Evolutionary conservation across 139 green algal genomes (phyloP).

Genomic region (Pseudopediastrum boryanum): DNA sequence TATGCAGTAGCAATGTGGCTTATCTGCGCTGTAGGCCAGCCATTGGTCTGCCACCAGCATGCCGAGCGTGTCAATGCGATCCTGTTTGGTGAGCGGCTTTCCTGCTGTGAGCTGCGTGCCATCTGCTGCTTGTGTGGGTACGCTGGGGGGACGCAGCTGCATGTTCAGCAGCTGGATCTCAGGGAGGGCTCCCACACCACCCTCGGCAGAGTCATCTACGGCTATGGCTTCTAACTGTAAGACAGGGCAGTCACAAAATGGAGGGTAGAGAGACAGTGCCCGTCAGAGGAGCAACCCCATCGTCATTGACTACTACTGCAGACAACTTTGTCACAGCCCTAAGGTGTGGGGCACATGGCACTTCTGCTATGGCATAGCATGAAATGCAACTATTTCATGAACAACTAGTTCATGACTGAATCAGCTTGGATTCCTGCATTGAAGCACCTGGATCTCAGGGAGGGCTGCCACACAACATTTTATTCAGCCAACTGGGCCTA

Average conservation of each 20-base stretch:
- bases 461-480: too few relatives aligned
- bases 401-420: too few relatives aligned
- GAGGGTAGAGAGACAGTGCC: background rate
- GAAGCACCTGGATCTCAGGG: too few relatives aligned
- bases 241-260: background rate
- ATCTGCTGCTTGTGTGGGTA: slow-evolving; percentile 5
- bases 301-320: background rate
- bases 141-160: slow-evolving; percentile 16
- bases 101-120: background rate
- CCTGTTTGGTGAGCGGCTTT: slow-evolving; percentile 16
- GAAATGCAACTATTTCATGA: too few relatives aligned
- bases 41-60: slow-evolving; percentile 40
- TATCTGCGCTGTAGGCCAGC: background rate
- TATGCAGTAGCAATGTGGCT: slow-evolving; percentile 26
- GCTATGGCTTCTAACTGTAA: slow-evolving; percentile 32
- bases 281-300: background rate
- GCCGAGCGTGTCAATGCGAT: slow-evolving; percentile 28
- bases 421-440: too few relatives aligned
- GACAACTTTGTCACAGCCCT: background rate
- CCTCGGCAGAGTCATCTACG: background rate
- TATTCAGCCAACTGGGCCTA: too few relatives aligned
- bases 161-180: slow-evolving; percentile 38
- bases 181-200: slow-evolving; percentile 4
- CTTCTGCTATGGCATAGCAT: background rate
- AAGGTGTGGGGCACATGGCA: background rate